phyloP scores from a whole-genome alignment of 352 stramenopile species.

The Globisporangium solare region DNA sequence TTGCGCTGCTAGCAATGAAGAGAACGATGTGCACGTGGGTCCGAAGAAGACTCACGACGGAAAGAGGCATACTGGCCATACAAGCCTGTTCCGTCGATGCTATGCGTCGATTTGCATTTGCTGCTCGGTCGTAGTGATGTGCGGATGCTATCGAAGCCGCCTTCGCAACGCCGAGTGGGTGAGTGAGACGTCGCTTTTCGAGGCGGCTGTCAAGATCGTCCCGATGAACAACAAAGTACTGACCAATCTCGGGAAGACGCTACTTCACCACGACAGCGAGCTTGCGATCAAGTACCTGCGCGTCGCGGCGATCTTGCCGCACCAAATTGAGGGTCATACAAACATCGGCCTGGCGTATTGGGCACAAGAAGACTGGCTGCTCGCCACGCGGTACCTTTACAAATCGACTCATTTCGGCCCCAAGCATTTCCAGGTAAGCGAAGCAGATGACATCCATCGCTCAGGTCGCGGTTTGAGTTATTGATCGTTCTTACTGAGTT shows the following conservation, averaged over 20 bases:
- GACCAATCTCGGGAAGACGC: constrained; percentile 61
- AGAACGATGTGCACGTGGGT: neutral
- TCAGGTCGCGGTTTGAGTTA: neutral
- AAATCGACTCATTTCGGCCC: constrained; percentile 30
- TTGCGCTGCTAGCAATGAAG: neutral
- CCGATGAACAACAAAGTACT: constrained; percentile 79
- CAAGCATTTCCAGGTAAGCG: constrained; percentile 12
- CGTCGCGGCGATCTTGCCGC: constrained; percentile 29
- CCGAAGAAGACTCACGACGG: neutral
- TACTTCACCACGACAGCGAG: constrained; percentile 38
- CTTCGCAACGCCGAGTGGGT: constrained; percentile 64
- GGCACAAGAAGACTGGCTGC: constrained; percentile 17
- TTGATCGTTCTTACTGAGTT: neutral
- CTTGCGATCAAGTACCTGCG: constrained; percentile 35
- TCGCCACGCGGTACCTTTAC: constrained; percentile 47
- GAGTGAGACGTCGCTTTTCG: constrained; percentile 54
- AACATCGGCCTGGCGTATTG: constrained; percentile 53
- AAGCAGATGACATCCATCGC: neutral
- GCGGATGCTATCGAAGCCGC: constrained; percentile 34
- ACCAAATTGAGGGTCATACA: constrained; percentile 46
- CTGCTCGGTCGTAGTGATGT: constrained; percentile 22
- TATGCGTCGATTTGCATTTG: constrained; percentile 13
- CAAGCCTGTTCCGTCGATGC: constrained; percentile 7
- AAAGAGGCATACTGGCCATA: neutral
- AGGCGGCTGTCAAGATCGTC: constrained; percentile 38